Conservation (phyloP, 129 eudicot genomes). For the Rutidosis leptorrhynchoides region DNA sequence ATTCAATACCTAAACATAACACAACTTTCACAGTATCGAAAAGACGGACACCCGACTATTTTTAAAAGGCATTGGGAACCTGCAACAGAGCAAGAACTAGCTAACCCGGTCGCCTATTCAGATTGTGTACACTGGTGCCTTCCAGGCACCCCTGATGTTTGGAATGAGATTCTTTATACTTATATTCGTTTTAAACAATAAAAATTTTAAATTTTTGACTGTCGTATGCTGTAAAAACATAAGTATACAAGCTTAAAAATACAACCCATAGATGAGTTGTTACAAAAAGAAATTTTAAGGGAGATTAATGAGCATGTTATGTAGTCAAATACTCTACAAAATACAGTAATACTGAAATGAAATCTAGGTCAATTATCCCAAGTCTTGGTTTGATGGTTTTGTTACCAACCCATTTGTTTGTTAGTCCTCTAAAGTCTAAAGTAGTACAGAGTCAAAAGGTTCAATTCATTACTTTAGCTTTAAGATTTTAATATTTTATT, state of each 20-base stretch:
- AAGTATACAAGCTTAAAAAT: background rate
- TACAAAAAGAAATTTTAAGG: slow-evolving; percentile 14
- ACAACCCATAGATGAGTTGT: background rate
- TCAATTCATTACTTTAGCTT: background rate
- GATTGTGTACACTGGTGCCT: slow-evolving; percentile 89
- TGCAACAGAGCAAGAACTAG: slow-evolving; percentile 35
- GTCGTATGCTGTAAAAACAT: background rate
- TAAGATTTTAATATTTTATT: no score
- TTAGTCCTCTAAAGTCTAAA: slow-evolving; percentile 1
- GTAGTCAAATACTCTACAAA: no score
- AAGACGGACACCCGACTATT: slow-evolving; percentile 69
- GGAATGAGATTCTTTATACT: slow-evolving; percentile 61
- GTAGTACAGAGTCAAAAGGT: slow-evolving; percentile 16
- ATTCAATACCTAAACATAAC: slow-evolving; percentile 56
- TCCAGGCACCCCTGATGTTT: slow-evolving; percentile 69
- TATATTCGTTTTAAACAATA: slow-evolving; percentile 33
- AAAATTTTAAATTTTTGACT: background rate
- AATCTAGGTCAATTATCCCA: background rate
- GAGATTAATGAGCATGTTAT: slow-evolving; percentile 12
- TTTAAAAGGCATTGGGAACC: slow-evolving; percentile 52
- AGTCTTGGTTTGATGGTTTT: slow-evolving; percentile 29
- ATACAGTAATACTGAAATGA: slow-evolving; percentile 1
- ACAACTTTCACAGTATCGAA: slow-evolving; percentile 65
- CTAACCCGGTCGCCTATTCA: slow-evolving; percentile 41
- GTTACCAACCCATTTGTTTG: slow-evolving; percentile 33